Percentiles rank a stretch among this genome's conserved stretches.
phyloP scores from a whole-genome alignment of 1,284 basidiomycete species.

The Amylostereum chailletii region DNA sequence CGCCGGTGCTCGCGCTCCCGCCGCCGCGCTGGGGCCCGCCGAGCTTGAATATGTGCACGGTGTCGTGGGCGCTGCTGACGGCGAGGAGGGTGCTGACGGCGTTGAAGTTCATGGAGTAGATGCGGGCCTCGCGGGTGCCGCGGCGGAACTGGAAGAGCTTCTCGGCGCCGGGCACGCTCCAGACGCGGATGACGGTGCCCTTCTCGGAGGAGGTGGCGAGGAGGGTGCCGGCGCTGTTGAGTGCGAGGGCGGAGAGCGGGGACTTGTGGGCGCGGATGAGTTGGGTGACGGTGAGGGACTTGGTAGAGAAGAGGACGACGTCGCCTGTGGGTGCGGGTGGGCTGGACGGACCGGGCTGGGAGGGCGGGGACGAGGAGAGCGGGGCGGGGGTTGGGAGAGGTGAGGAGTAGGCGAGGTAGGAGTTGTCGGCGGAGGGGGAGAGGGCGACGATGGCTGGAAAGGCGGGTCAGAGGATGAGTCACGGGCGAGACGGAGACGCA shows the following conservation, averaged over 20 bases:
- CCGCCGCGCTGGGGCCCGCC: slow-evolving; percentile 18
- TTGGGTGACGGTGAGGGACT: slow-evolving; percentile 85
- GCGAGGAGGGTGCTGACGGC: slow-evolving; percentile 76
- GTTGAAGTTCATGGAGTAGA: slow-evolving; percentile 93
- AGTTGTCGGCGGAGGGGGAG: slow-evolving; percentile 91
- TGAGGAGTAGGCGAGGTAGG: slow-evolving; percentile 93
- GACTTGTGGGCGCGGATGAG: slow-evolving; percentile 97
- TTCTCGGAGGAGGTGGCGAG: slow-evolving; percentile 94
- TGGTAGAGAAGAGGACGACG: slow-evolving; percentile 89
- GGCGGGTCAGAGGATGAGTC: slow-evolving; percentile 1
- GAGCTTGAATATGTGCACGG: slow-evolving; percentile 95
- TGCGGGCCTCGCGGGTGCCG: slow-evolving; percentile 80
- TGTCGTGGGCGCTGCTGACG: slow-evolving; percentile 89
- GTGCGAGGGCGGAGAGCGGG: slow-evolving; percentile 80
- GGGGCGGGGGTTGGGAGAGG: slow-evolving; percentile 81
- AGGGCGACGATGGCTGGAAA: slow-evolving; percentile 86
- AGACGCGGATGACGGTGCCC: slow-evolving; percentile 95
- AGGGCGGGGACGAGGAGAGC: slow-evolving; percentile 38
- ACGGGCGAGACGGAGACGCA: slow-evolving; percentile 22
- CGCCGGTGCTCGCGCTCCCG: slow-evolving; percentile 10
- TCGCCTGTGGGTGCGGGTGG: slow-evolving; percentile 63
- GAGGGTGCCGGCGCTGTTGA: slow-evolving; percentile 85
- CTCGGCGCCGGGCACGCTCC: slow-evolving; percentile 85
- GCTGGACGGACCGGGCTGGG: slow-evolving; percentile 27
- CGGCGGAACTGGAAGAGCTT: slow-evolving; percentile 93